Conservation (phyloP, 2,329 filamentous ascomycete species). For the Rachicladosporium sp. region DNA sequence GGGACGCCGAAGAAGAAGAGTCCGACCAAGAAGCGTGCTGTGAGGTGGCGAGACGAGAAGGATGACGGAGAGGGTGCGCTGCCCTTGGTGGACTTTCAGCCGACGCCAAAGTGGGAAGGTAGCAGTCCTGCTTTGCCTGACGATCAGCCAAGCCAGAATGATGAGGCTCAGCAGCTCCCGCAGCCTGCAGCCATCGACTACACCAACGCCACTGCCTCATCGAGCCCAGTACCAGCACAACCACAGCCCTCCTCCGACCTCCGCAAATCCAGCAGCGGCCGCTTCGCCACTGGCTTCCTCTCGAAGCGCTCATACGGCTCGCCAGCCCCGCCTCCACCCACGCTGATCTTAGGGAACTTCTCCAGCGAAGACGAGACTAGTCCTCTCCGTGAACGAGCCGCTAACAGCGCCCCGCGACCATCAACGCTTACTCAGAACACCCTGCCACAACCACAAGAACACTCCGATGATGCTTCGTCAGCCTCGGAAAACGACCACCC, state of each 20-base stretch:
- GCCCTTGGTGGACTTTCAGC: slow-evolving; percentile 71
- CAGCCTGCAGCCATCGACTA: not conserved
- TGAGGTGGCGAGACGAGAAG: slow-evolving; percentile 87
- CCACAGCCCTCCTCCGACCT: slow-evolving; percentile 49
- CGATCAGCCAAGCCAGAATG: slow-evolving; percentile 21
- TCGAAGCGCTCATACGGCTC: slow-evolving; percentile 48
- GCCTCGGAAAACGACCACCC: slow-evolving; percentile 15
- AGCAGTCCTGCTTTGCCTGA: slow-evolving; percentile 37
- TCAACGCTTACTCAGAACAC: slow-evolving; percentile 14
- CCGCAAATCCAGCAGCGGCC: slow-evolving; percentile 36
- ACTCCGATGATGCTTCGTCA: slow-evolving; percentile 4
- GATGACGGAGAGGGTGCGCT: slow-evolving; percentile 53
- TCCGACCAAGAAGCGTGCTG: slow-evolving; percentile 56
- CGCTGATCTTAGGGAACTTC: slow-evolving; percentile 46
- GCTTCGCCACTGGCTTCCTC: slow-evolving; percentile 83
- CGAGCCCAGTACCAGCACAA: slow-evolving; percentile 45
- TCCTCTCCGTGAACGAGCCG: slow-evolving; percentile 34
- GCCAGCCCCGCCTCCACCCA: slow-evolving; percentile 37
- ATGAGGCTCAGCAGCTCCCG: not conserved
- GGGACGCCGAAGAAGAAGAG: slow-evolving; percentile 65
- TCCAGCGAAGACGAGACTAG: slow-evolving; percentile 42
- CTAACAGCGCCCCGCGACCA: slow-evolving; percentile 27
- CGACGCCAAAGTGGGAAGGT: slow-evolving; percentile 58
- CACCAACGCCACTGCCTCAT: slow-evolving; percentile 11
- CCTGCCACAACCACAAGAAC: slow-evolving; percentile 9